Conservation (phyloP, 192 early-diverging fungal genomes). For the Pilaira anomala region DNA sequence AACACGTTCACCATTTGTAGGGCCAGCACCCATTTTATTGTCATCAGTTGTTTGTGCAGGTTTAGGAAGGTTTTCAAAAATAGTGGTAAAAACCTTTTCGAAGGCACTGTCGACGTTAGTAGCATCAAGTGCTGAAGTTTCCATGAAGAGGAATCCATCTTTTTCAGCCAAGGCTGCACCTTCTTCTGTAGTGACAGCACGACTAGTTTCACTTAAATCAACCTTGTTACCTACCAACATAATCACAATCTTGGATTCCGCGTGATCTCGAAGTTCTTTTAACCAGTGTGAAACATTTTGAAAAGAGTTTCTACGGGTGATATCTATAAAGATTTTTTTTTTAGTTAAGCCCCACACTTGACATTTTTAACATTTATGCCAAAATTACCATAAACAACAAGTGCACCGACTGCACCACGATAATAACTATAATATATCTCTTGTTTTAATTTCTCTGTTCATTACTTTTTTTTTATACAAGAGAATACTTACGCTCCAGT, state of each 20-base stretch:
- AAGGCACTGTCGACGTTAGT: slow-evolving; percentile 83
- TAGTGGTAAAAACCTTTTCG: slow-evolving; percentile 76
- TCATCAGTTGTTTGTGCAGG: slow-evolving; percentile 16
- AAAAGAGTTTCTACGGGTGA: slow-evolving; percentile 60
- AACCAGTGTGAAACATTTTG: slow-evolving; percentile 90
- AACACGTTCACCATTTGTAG: slow-evolving; percentile 21
- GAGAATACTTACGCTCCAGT: slow-evolving; percentile 55
- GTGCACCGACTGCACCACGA: slow-evolving; percentile 87
- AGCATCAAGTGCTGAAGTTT: slow-evolving; percentile 71
- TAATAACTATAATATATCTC: slow-evolving; percentile 66
- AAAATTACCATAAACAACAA: slow-evolving; percentile 85
- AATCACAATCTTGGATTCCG: slow-evolving; percentile 89
- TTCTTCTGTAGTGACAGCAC: slow-evolving; percentile 71
- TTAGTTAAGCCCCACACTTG: background rate
- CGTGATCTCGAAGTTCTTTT: slow-evolving; percentile 88
- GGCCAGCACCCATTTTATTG: background rate
- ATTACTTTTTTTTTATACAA: background rate
- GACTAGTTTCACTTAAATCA: slow-evolving; percentile 64
- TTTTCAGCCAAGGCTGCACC: slow-evolving; percentile 76
- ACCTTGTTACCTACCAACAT: slow-evolving; percentile 91
- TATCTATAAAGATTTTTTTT: slow-evolving; percentile 23
- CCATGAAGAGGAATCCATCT: slow-evolving; percentile 75
- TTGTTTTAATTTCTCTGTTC: background rate
- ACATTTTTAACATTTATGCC: slow-evolving; percentile 26
- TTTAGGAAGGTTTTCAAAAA: slow-evolving; percentile 43